Evolutionary conservation across 1,284 basidiomycete genomes (phyloP).

Genomic region (Cutaneotrichosporon sp.): DNA sequence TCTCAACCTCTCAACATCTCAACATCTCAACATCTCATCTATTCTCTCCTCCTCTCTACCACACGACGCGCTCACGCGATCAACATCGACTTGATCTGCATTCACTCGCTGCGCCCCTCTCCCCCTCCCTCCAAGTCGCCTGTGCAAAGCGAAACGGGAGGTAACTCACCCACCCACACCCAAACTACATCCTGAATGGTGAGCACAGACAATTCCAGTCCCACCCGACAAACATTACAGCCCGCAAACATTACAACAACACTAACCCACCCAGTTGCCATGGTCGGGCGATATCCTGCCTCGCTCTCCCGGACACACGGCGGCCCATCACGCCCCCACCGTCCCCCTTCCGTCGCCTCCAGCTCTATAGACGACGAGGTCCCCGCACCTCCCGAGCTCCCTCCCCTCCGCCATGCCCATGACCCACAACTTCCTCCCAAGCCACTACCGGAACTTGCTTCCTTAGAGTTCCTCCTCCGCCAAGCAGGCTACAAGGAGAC

Average conservation of each 20-base stretch:
- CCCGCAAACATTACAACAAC: neutral
- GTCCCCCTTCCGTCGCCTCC: conserved; percentile 1
- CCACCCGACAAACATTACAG: neutral
- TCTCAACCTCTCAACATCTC: too few species aligned
- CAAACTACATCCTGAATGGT: too few species aligned
- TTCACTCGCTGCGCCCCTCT: too few species aligned
- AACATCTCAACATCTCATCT: too few species aligned
- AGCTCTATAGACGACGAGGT: conserved; percentile 26
- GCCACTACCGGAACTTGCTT: conserved; percentile 48
- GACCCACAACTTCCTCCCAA: neutral
- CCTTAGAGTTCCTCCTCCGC: conserved; percentile 71
- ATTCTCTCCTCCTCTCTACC: too few species aligned
- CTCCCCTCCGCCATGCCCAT: conserved; percentile 1
- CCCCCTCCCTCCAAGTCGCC: too few species aligned
- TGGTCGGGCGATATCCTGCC: conserved; percentile 19
- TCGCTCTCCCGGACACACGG: conserved; percentile 20
- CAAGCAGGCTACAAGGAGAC: conserved; percentile 88
- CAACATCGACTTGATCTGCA: too few species aligned
- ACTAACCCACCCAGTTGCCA: neutral
- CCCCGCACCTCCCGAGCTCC: conserved; percentile 15
- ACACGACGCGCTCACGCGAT: too few species aligned
- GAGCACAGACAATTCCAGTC: too few species aligned
- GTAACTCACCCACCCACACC: too few species aligned
- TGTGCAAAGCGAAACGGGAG: too few species aligned
- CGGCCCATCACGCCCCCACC: conserved; percentile 20